phyloP scores from a whole-genome alignment of 495 filamentous ascomycete genomes.

The Penicillium dipodomyicola region DNA sequence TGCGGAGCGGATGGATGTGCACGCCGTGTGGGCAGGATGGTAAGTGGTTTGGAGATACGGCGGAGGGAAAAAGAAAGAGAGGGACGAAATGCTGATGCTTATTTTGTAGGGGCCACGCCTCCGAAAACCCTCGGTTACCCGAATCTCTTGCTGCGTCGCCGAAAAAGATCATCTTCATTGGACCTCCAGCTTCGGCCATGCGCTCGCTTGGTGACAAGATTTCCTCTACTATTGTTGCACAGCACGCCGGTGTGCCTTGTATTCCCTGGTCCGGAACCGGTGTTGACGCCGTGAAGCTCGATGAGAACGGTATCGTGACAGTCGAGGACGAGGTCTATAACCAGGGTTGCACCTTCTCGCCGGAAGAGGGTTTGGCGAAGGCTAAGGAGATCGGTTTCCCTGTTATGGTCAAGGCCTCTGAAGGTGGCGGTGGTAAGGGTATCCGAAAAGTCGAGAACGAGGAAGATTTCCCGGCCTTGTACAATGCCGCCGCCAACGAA shows the following conservation, averaged over 20 bases:
- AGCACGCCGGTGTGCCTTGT: conserved; percentile 94
- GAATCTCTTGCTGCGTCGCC: conserved; percentile 93
- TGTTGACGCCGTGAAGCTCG: conserved; percentile 75
- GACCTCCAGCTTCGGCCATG: conserved; percentile 96
- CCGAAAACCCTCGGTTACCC: conserved; percentile 96
- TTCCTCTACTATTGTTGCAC: conserved; percentile 97
- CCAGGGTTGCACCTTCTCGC: conserved; percentile 84
- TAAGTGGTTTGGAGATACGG: conserved; percentile 40
- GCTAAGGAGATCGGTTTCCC: conserved; percentile 93
- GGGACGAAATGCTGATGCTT: conserved; percentile 4
- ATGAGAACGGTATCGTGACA: conserved; percentile 83
- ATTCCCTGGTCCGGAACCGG: conserved; percentile 98
- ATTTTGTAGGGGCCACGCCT: conserved; percentile 81
- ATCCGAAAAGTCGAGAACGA: conserved; percentile 93
- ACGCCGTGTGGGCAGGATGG: conserved; percentile 99
- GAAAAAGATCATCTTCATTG: conserved; percentile 98
- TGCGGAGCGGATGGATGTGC: conserved; percentile 97
- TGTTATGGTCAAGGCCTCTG: conserved; percentile 99
- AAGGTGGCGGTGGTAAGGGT: conserved; percentile 99
- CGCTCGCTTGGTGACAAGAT: conserved; percentile 99
- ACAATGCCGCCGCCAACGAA: conserved; percentile 93
- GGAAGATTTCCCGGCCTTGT: conserved; percentile 77
- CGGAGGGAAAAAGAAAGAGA: background rate
- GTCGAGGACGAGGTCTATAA: conserved; percentile 83
- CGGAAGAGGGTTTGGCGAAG: conserved; percentile 83